Percentiles rank a stretch among this genome's conserved stretches.
Evolutionary conservation across 139 green algal genomes (phyloP).

Genomic region (Bryopsis sp.): DNA sequence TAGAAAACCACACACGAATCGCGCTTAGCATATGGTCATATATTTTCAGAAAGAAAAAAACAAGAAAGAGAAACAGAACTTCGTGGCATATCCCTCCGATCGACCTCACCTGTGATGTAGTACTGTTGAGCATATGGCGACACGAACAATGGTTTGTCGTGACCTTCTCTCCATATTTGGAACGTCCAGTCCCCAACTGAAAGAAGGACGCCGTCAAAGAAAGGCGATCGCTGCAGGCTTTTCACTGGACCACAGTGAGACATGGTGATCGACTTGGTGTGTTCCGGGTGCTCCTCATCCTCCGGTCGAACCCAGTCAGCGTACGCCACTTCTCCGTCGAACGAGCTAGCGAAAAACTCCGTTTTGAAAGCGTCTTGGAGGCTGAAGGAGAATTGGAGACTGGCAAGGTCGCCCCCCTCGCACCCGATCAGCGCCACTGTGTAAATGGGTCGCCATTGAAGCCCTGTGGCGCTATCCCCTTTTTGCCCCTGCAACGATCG

Average conservation of each 20-base stretch:
- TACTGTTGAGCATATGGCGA: conserved; percentile 42
- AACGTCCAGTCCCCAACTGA: conserved; percentile 68
- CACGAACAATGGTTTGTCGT: conserved; percentile 45
- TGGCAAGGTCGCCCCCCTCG: conserved; percentile 30
- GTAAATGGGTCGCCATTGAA: conserved; percentile 62
- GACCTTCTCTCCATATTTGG: conserved; percentile 46
- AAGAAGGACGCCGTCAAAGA: conserved; percentile 71
- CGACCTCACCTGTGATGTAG: conserved; percentile 52
- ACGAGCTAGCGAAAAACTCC: conserved; percentile 44
- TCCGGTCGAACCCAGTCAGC: conserved; percentile 42
- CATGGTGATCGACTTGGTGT: conserved; percentile 29
- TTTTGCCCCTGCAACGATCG: not conserved
- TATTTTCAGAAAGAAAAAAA: too few relatives aligned
- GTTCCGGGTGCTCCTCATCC: conserved; percentile 53
- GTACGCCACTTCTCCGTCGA: conserved; percentile 60
- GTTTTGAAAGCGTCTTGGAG: not conserved
- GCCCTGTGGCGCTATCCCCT: conserved; percentile 42
- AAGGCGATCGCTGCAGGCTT: conserved; percentile 58
- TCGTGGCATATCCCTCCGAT: too few relatives aligned
- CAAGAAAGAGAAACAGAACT: too few relatives aligned
- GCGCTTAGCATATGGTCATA: not conserved
- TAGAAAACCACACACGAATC: conserved; percentile 7
- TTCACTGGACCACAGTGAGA: conserved; percentile 49
- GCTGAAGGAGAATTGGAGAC: conserved; percentile 33
- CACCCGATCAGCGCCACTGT: conserved; percentile 48